Conservation (phyloP, 257 asterid genomes). For the Haberlea rhodopensis region DNA sequence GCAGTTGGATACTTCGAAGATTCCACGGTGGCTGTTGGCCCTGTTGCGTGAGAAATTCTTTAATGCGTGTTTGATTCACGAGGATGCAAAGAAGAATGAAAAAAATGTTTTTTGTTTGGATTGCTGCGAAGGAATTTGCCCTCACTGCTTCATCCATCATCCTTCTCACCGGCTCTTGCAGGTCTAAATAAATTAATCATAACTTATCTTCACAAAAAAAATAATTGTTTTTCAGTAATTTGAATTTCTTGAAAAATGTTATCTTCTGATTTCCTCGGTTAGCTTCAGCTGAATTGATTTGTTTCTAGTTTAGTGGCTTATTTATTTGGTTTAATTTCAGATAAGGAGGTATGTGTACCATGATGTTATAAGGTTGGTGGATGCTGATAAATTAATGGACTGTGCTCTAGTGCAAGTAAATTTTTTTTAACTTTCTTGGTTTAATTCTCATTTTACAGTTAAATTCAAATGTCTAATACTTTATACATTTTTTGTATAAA, state of each 20-base stretch:
- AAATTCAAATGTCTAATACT: neutral
- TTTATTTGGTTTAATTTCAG: constrained; percentile 21
- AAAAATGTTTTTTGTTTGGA: constrained; percentile 71
- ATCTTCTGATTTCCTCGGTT: no score
- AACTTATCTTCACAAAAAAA: no score
- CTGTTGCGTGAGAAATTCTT: constrained; percentile 66
- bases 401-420: constrained; percentile 72
- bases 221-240: no score
- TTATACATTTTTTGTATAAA: no score
- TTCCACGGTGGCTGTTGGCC: constrained; percentile 61
- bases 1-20: constrained; percentile 45
- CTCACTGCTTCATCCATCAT: constrained; percentile 51
- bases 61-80: constrained; percentile 66
- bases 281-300: no score
- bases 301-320: neutral
- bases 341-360: constrained; percentile 38
- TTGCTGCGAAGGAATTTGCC: constrained; percentile 69
- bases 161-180: constrained; percentile 68
- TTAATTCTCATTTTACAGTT: neutral
- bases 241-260: no score
- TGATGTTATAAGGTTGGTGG: constrained; percentile 28
- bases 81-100: constrained; percentile 60
- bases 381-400: constrained; percentile 53
- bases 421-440: neutral
- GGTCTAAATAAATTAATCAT: no score